Base-by-base conservation (phyloP, 2,329 filamentous ascomycete genomes). In the Sarocladium kiliense region DNA sequence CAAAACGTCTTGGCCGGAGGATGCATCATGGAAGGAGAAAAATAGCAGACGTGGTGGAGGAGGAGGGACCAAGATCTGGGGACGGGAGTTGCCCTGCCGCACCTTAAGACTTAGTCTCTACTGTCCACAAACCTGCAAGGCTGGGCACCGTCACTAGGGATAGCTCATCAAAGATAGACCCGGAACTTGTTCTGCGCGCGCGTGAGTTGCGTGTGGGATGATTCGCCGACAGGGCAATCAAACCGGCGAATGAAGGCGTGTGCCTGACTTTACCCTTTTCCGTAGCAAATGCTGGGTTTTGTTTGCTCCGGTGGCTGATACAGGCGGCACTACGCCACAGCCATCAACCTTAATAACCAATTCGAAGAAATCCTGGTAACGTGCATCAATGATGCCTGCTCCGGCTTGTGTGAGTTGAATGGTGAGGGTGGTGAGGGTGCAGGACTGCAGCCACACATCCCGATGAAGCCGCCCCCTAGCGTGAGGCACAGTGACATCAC, bases 401-500 rank as follows among this genome's bases (percentile, higher is more conserved):
- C 18, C 26, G 6, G 10, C 10, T 12, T 4, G 12, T 51, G n/a
- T n/a, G n/a, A n/a, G 27, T 34, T 32, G 36, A 32, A 9, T 19
- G 12, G 16, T 49, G 47, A 51, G 14, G 30, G 19, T 51, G 14
- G 10, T 51, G 47, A 12, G 44, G n/a, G n/a, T n/a, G 41, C 18
- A 26, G 4, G 14, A 41, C 18, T n/a, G n/a, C n/a, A n/a, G n/a
- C 19, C 14, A 45, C 41, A 45, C 18, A 9, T 26, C 5, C 41
- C 18, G 16, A 10, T 19, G 21, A 7, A 49, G 16, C 27, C 47
- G 3, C 27, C 19, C 18, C 21, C 19, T 51, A 51, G 47, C 30
- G 26, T 27, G n/a, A 51, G 47, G 47, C 30, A 36, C 47, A 51
- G 30, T 51, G 47, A 51, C 47, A 51, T 51, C 47, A 51, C 18